phyloP scores from a whole-genome alignment of 192 early-diverging fungal genomes.

The Podochytrium sp. region DNA sequence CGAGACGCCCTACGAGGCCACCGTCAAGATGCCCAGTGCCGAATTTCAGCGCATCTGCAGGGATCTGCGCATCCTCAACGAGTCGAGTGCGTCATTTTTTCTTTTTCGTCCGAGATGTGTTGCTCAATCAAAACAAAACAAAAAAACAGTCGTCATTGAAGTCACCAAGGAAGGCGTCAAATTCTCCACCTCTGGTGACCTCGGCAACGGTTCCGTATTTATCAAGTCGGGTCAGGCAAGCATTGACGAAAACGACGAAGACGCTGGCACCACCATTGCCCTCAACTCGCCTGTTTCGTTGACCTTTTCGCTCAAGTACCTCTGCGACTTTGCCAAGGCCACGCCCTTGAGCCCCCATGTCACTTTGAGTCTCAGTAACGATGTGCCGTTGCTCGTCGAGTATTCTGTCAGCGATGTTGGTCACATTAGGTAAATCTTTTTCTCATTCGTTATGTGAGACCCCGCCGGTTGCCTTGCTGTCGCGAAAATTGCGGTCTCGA shows the following conservation, averaged over 20 bases:
- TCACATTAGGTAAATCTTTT: conserved; percentile 73
- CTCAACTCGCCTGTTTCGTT: conserved; percentile 79
- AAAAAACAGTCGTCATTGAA: conserved; percentile 77
- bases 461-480: neutral
- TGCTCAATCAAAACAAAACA: no score
- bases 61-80: conserved; percentile 82
- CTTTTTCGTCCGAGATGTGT: no score
- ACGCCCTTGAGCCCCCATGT: conserved; percentile 80
- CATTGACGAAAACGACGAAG: conserved; percentile 64
- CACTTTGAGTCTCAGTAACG: conserved; percentile 79
- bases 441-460: neutral
- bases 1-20: conserved; percentile 91
- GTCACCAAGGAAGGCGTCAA: conserved; percentile 92
- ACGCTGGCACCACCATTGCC: conserved; percentile 71
- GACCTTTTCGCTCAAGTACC: conserved; percentile 92
- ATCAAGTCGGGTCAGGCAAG: conserved; percentile 75
- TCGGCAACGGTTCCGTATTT: conserved; percentile 79
- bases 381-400: conserved; percentile 92
- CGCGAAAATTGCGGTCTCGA: neutral
- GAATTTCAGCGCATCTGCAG: conserved; percentile 93
- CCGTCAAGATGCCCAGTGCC: conserved; percentile 82
- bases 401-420: conserved; percentile 89
- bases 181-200: conserved; percentile 86
- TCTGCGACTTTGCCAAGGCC: conserved; percentile 94
- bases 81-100: conserved; percentile 79